phyloP scores from a whole-genome alignment of 495 filamentous ascomycete species.

The Lichina pygmaea region DNA sequence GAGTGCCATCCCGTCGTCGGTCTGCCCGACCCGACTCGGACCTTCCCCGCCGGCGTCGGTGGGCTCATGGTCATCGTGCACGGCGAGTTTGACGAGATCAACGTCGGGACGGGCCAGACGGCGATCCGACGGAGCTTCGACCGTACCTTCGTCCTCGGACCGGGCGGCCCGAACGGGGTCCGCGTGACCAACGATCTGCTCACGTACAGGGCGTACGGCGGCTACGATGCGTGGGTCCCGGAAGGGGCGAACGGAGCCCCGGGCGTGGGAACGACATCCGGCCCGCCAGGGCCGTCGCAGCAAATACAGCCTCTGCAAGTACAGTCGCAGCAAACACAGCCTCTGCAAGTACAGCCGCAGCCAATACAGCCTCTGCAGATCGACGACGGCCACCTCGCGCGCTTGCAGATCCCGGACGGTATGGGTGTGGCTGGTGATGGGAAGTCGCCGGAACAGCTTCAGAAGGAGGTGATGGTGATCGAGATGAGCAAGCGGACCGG shows the following conservation, averaged over 20 bases:
- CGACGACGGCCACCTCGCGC: too few species aligned
- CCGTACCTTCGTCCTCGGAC: slow-evolving; percentile 59
- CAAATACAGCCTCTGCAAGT: slow-evolving; percentile 2
- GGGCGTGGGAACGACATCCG: not conserved
- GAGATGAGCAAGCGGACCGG: slow-evolving; percentile 40
- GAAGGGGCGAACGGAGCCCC: slow-evolving; percentile 12
- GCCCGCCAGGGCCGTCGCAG: not conserved
- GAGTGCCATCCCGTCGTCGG: slow-evolving; percentile 57
- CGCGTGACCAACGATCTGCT: slow-evolving; percentile 64
- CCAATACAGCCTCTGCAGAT: not conserved
- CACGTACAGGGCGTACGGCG: slow-evolving; percentile 37
- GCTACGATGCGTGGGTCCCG: slow-evolving; percentile 28
- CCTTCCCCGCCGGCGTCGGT: slow-evolving; percentile 33
- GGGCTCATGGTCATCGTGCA: slow-evolving; percentile 60
- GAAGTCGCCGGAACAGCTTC: slow-evolving; percentile 18
- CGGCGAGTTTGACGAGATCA: slow-evolving; percentile 58
- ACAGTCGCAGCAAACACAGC: not conserved
- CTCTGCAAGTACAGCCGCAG: slow-evolving; percentile 4
- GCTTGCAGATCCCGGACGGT: slow-evolving; percentile 10
- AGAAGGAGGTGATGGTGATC: slow-evolving; percentile 32
- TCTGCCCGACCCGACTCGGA: slow-evolving; percentile 41
- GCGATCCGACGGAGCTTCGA: slow-evolving; percentile 52
- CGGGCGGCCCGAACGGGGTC: slow-evolving; percentile 34
- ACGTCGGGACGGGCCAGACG: slow-evolving; percentile 20
- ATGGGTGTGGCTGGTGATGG: slow-evolving; percentile 17